Evolutionary conservation across 257 asterid genomes (phyloP).

Genomic region (Solanum peruvianum): DNA sequence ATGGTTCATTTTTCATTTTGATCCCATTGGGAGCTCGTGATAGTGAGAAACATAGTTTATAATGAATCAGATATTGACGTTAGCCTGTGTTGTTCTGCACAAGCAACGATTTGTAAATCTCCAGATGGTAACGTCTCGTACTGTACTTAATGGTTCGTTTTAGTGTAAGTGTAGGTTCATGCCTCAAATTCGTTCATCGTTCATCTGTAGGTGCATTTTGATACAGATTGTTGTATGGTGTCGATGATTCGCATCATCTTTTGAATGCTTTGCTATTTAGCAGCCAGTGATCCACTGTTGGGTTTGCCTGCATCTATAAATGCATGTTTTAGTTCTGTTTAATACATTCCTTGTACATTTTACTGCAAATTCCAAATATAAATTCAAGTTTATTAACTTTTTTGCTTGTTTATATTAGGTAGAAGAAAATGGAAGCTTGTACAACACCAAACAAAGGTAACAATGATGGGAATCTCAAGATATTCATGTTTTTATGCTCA

Average conservation of each 20-base stretch:
- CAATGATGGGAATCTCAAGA: not conserved
- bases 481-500: not conserved
- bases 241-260: not conserved
- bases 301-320: not conserved
- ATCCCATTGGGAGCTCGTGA: conserved; percentile 58
- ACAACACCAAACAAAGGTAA: not conserved
- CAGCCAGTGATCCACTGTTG: not conserved
- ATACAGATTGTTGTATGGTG: not conserved
- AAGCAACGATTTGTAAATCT: not conserved
- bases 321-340: not conserved
- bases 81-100: not conserved
- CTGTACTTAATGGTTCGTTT: not conserved
- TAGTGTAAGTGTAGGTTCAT: not conserved
- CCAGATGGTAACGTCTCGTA: not conserved
- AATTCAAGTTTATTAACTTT: not conserved
- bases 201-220: not conserved
- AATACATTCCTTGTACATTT: not conserved
- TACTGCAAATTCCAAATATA: not conserved
- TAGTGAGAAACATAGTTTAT: not conserved
- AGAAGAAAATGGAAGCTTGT: not conserved
- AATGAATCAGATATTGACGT: not conserved
- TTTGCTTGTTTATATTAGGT: not conserved
- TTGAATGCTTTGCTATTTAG: not conserved
- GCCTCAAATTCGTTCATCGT: not conserved
- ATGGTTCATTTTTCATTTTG: conserved; percentile 85